These are phyloP conservation scores for Candida pseudoviswanathii DNA, from an alignment of 1,139 yeast genomes.

Conservation along the genomic window DNA sequence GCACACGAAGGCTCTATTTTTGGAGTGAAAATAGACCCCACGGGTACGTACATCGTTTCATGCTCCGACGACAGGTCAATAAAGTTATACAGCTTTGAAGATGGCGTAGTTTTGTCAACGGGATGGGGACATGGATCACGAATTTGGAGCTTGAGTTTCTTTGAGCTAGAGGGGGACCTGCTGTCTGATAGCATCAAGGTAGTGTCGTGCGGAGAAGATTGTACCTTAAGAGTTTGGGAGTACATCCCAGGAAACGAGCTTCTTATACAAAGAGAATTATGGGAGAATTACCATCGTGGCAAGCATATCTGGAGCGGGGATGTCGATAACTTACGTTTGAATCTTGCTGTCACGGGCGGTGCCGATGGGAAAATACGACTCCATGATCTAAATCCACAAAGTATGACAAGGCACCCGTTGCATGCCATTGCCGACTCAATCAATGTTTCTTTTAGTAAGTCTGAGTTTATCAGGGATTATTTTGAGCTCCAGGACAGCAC, in stretches of 20 bases:
- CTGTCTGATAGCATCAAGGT: conserved; percentile 37
- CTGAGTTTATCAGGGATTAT: conserved; percentile 67
- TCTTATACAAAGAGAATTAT: conserved; percentile 34
- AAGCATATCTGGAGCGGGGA: conserved; percentile 89
- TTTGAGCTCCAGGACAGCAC: conserved; percentile 38
- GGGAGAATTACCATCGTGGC: conserved; percentile 71
- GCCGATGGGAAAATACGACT: conserved; percentile 82
- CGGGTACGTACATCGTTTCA: conserved; percentile 61
- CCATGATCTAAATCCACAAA: conserved; percentile 45
- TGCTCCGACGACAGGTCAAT: conserved; percentile 95
- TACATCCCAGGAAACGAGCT: conserved; percentile 27
- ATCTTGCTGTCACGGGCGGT: conserved; percentile 75
- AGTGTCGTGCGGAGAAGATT: conserved; percentile 83
- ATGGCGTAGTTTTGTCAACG: conserved; percentile 62
- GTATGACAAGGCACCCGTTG: conserved; percentile 27
- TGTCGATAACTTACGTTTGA: conserved; percentile 41
- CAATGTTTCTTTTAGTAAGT: conserved; percentile 32
- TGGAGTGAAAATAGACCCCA: conserved; percentile 64
- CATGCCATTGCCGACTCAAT: conserved; percentile 30
- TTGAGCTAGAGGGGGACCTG: conserved; percentile 20
- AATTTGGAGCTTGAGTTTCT: conserved; percentile 81
- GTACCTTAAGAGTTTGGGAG: conserved; percentile 83
- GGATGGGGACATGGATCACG: conserved; percentile 98
- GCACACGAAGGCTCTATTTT: conserved; percentile 93
- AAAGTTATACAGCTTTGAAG: conserved; percentile 64